Base-by-base conservation (phyloP, 164 flowering plant species). In the Amborella trichopoda region DNA sequence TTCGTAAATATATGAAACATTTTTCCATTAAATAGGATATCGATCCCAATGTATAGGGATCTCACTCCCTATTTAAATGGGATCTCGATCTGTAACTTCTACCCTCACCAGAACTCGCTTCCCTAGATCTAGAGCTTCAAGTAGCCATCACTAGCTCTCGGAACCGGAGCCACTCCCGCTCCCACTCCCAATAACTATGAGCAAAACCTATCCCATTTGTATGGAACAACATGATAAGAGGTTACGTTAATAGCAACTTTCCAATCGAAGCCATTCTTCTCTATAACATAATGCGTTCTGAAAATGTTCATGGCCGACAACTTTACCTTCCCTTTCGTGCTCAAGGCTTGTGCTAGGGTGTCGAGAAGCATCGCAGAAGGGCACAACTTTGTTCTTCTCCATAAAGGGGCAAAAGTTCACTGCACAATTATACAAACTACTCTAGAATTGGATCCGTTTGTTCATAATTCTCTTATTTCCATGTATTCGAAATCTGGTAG, bases 211-310 rank as follows among this genome's bases (percentile, higher is more conserved):
- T n/a, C n/a, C 28, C 65, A 4, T 65, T 67, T 48, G 19, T 57
- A 12, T 72, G 62, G 45, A 71, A 69, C 58, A 69, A 66, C 44
- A 62, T 75, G 69, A 67, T 75, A 45, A 62, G 77, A 46, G 77
- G 73, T 47, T 75, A 64, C 52, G 13, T 62, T 40, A 56, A 43
- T 14, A 69, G 73, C 36, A 40, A 52, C 13, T 65, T 60, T 23
- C 80, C 80, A 14, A 24, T 60, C 23, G 60, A 54, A 50, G 69
- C 71, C 13, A 27, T 75, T 10, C 33, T 37, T 23, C 41, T 72
- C 10, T 72, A 71, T 53, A 69, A 67, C 26, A 57, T 41, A 18
- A 71, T 71, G 76, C 62, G 49, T 34, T n/a, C 20, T 1, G 26
- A 10, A 30, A n/a, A 46, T 24, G 49, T 67, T 11, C 44, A 45